Percentiles rank a stretch among this genome's conserved stretches.
These are phyloP conservation scores for Podospora sp. DNA, from an alignment of 495 filamentous ascomycete species.

Conservation along the genomic window DNA sequence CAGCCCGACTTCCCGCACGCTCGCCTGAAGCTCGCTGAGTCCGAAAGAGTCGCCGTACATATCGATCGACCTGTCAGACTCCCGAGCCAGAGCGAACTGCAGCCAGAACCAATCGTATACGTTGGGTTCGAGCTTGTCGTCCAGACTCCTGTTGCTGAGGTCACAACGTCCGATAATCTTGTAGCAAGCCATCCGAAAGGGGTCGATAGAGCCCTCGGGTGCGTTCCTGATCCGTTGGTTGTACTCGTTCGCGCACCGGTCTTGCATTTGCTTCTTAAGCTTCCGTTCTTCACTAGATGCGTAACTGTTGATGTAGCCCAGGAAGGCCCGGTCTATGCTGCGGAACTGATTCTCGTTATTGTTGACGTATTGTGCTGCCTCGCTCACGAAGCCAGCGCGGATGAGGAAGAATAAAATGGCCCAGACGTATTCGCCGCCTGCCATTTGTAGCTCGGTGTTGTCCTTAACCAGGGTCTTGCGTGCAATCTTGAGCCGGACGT, in stretches of 20 bases:
- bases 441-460: constrained; percentile 68
- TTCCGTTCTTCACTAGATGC: constrained; percentile 68
- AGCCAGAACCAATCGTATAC: constrained; percentile 98
- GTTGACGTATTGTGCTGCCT: constrained; percentile 84
- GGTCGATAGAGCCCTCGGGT: constrained; percentile 85
- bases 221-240: constrained; percentile 79
- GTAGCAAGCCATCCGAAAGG: constrained; percentile 96
- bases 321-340: constrained; percentile 86
- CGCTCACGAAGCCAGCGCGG: constrained; percentile 76
- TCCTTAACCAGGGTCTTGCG: constrained; percentile 81
- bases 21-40: constrained; percentile 80
- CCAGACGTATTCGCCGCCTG: constrained; percentile 87
- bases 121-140: constrained; percentile 69
- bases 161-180: constrained; percentile 97
- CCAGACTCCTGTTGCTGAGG: constrained; percentile 73
- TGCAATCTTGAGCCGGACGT: constrained; percentile 73
- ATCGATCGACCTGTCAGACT: constrained; percentile 80
- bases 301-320: constrained; percentile 84
- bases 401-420: constrained; percentile 92
- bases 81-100: constrained; percentile 87
- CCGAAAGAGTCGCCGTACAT: constrained; percentile 87
- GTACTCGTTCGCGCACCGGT: constrained; percentile 86
- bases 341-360: constrained; percentile 76
- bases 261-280: constrained; percentile 74
- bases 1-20: constrained; percentile 82